Evolutionary conservation across 768 basidiomycete genomes (phyloP).

Genomic region (Lactarius sanguifluus): DNA sequence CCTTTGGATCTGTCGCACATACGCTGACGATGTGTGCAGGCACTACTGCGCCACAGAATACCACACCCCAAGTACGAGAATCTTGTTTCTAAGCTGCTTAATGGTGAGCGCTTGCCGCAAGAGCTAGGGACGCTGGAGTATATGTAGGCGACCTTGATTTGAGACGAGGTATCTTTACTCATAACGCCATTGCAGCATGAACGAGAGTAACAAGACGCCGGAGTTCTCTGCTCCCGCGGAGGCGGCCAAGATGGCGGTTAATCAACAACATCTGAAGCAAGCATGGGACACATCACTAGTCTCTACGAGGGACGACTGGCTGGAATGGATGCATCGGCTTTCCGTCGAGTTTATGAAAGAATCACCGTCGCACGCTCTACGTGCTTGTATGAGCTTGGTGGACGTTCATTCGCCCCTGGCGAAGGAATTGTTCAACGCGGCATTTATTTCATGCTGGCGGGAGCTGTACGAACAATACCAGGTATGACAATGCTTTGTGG

Average conservation of each 20-base stretch:
- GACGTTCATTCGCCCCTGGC: constrained; percentile 90
- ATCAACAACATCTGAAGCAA: constrained; percentile 95
- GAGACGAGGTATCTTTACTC: neutral
- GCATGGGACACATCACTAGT: constrained; percentile 90
- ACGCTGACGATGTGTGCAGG: constrained; percentile 44
- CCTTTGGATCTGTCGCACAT: constrained; percentile 1
- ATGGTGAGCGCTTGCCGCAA: constrained; percentile 88
- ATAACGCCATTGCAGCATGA: constrained; percentile 40
- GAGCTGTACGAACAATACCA: constrained; percentile 97
- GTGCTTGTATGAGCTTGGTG: constrained; percentile 92
- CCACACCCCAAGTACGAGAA: constrained; percentile 83
- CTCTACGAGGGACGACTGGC: constrained; percentile 83
- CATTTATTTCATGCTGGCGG: constrained; percentile 96
- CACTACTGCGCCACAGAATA: constrained; percentile 72
- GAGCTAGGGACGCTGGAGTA: constrained; percentile 73
- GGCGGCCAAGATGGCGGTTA: constrained; percentile 85
- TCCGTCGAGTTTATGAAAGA: constrained; percentile 97
- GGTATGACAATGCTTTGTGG: constrained; percentile 44
- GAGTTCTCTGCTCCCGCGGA: constrained; percentile 81
- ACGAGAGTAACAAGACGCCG: constrained; percentile 59
- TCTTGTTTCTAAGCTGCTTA: constrained; percentile 83
- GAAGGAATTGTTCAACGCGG: constrained; percentile 95
- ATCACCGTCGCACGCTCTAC: constrained; percentile 95
- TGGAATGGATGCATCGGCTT: constrained; percentile 91
- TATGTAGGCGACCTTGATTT: constrained; percentile 45